These are phyloP conservation scores for Poa pratensis DNA, from an alignment of 176 grass and related monocot species.

Conservation along the genomic window DNA sequence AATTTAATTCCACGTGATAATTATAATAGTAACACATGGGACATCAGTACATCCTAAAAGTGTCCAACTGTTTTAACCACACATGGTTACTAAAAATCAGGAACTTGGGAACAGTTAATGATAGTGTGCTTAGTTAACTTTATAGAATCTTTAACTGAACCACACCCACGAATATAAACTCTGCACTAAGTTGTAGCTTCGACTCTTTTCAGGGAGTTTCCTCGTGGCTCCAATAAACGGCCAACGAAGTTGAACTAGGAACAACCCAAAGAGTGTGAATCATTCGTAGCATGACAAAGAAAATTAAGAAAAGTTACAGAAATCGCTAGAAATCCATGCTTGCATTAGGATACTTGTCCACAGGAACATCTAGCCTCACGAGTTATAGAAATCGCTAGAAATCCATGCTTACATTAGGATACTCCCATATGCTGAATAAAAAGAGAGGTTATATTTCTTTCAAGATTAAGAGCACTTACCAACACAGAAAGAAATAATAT, in stretches of 20 bases:
- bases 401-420: constrained; percentile 68
- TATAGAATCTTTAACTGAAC: constrained; percentile 92
- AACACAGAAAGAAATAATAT: constrained; percentile 12
- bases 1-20: constrained; percentile 13
- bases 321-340: constrained; percentile 36
- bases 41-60: constrained; percentile 6
- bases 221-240: constrained; percentile 86
- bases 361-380: constrained; percentile 87
- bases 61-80: constrained; percentile 17
- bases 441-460: constrained; percentile 34
- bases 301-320: constrained; percentile 32
- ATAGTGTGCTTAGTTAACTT: constrained; percentile 65
- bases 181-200: constrained; percentile 95
- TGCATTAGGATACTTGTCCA: constrained; percentile 91
- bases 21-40: not conserved
- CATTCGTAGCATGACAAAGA: constrained; percentile 33
- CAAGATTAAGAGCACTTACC: constrained; percentile 21
- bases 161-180: constrained; percentile 91
- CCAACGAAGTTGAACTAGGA: constrained; percentile 97
- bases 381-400: constrained; percentile 47
- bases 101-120: constrained; percentile 1
- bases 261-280: constrained; percentile 34
- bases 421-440: constrained; percentile 79
- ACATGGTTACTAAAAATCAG: not conserved
- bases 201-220: constrained; percentile 98